Base-by-base conservation (phyloP, 495 filamentous ascomycete genomes). In the Tirmania nivea region DNA sequence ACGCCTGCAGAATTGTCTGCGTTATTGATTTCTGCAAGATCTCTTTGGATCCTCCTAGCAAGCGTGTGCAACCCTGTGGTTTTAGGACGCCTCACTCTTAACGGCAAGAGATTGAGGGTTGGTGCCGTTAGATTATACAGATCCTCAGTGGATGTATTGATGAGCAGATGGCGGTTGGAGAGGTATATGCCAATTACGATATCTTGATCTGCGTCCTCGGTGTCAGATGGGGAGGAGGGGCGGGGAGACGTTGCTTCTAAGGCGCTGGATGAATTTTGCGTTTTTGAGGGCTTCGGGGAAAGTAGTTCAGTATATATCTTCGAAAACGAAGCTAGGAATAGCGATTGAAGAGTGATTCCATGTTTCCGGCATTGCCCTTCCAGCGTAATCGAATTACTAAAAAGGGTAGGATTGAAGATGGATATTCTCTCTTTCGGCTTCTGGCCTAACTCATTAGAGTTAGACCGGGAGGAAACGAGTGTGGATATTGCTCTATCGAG, bases 141-240 rank as follows among this genome's bases (percentile, higher is more conserved):
- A 62, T 56, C 47, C 63, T 55, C 31, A 50, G 21, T 11, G 12
- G 48, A 25, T 35, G 64, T 56, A 10, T 55, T 52, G 35, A 73
- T 59, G 0, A 69, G 63, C 8, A 71, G 65, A n/a, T 71, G 66
- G 39, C 75, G 71, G 58, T 76, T 76, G 12, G 75, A 69, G 20
- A 74, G 70, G 54, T 77, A 78, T 52, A 77, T 64, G 35, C 74
- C 75, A 50, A 78, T 68, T 0, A 73, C 63, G 14, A 76, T 62
- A 47, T 74, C 65, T 14, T 63, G 48, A 34, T 66, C 56, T 11
- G 65, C 61, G 17, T 8, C 39, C 12, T 6, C 5, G 20, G 25
- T 12, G 25, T 50, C 21, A n/a, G n/a, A 20, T 12, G n/a, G 12
- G 5, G 48, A 25, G 21, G n/a, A n/a, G 25, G 12, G 7, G 11